A percentile compares a stretch with the other conserved stretches of the same genome.
Evolutionary conservation across 306 rosid species (phyloP).

Genomic region (Albizia julibrissin): DNA sequence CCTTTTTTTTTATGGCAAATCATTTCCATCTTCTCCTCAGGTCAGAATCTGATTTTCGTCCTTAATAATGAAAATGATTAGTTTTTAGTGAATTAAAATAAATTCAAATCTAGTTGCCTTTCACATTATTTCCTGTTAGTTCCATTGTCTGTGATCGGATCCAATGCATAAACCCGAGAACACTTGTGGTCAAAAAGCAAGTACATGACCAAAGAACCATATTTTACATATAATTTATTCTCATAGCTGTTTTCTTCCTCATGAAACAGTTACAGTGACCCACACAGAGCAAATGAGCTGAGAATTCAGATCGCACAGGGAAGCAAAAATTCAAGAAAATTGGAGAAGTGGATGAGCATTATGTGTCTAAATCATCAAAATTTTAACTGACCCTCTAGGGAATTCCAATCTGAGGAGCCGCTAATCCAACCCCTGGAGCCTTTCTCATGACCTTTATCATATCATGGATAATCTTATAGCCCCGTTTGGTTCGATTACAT

Average conservation of each 20-base stretch:
- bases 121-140: too few relatives aligned
- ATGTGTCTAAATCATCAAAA: not conserved
- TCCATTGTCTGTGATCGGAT: too few relatives aligned
- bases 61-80: too few relatives aligned
- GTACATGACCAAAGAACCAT: not conserved
- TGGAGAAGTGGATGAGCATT: not conserved
- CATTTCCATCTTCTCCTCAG: too few relatives aligned
- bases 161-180: too few relatives aligned
- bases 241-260: conserved; percentile 14
- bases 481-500: too few relatives aligned
- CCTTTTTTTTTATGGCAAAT: too few relatives aligned
- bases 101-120: too few relatives aligned
- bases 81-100: too few relatives aligned
- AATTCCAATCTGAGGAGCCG: conserved; percentile 96
- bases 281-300: not conserved
- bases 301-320: not conserved
- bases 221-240: not conserved
- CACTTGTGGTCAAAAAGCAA: too few relatives aligned
- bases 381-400: conserved; percentile 61
- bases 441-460: conserved; percentile 80
- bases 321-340: not conserved
- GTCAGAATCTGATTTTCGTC: too few relatives aligned
- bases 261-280: conserved; percentile 12
- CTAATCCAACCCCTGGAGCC: conserved; percentile 91
- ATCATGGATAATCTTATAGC: conserved; percentile 77